phyloP scores from a whole-genome alignment of 345 rosid species.

The Populus ilicifolia region DNA sequence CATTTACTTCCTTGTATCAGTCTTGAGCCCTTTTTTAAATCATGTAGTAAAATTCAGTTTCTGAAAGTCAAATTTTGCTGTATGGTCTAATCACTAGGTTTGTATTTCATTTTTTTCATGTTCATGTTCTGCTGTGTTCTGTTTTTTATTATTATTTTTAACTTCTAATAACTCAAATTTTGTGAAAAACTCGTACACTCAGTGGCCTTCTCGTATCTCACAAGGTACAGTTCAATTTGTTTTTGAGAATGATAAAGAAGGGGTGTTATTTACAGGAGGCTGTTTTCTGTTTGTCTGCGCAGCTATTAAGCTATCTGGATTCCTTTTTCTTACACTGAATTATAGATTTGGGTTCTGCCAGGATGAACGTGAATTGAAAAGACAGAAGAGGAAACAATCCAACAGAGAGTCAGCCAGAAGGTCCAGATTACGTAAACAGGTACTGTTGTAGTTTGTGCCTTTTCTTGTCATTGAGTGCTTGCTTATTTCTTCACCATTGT shows the following conservation, averaged over 20 bases:
- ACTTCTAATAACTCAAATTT: background rate
- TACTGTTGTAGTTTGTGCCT: constrained; percentile 7
- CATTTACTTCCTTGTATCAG: background rate
- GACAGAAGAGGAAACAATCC: constrained; percentile 95
- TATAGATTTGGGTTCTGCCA: constrained; percentile 22
- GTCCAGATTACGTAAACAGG: constrained; percentile 98
- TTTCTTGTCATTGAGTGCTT: background rate
- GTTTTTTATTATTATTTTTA: background rate
- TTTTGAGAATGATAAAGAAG: background rate
- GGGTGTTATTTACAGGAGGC: background rate
- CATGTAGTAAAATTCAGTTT: background rate
- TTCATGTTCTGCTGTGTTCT: background rate
- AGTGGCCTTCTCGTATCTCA: background rate
- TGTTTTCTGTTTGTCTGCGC: background rate
- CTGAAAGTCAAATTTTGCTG: background rate
- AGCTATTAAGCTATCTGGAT: background rate
- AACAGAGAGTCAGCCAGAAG: constrained; percentile 97
- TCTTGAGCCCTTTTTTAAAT: background rate
- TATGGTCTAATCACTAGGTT: background rate
- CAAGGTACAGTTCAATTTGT: background rate
- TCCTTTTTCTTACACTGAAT: constrained; percentile 7
- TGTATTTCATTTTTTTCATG: background rate
- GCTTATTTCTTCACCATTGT: background rate
- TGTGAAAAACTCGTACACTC: background rate
- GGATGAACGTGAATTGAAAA: constrained; percentile 93